Evolutionary conservation across 2,329 filamentous ascomycete genomes (phyloP).

Genomic region (Lizonia empirigonia): DNA sequence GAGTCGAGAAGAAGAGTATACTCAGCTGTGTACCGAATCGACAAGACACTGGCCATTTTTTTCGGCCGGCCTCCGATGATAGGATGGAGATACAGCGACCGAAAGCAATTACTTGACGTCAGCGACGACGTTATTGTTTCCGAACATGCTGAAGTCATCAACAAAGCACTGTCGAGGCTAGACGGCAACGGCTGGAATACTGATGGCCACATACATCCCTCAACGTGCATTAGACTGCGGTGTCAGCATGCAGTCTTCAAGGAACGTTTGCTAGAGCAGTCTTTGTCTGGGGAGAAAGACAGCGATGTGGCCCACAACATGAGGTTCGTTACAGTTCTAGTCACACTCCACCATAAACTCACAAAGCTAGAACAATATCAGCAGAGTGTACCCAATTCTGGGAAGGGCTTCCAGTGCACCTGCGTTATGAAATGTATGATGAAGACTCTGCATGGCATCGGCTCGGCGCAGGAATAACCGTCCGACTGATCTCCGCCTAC

Average conservation of each 20-base stretch:
- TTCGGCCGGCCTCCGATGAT: slow-evolving; percentile 47
- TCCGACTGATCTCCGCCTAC: slow-evolving; percentile 40
- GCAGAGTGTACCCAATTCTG: slow-evolving; percentile 35
- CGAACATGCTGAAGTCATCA: slow-evolving; percentile 32
- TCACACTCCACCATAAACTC: neutral
- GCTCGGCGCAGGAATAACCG: slow-evolving; percentile 29
- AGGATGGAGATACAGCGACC: slow-evolving; percentile 41
- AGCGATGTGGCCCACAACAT: slow-evolving; percentile 37
- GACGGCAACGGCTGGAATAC: slow-evolving; percentile 43
- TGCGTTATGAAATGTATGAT: slow-evolving; percentile 44
- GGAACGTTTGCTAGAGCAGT: slow-evolving; percentile 41
- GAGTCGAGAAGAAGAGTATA: slow-evolving; percentile 40
- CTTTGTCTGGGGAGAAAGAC: slow-evolving; percentile 40
- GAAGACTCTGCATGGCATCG: slow-evolving; percentile 39
- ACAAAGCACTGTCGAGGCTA: slow-evolving; percentile 34
- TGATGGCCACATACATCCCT: slow-evolving; percentile 32
- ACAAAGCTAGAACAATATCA: slow-evolving; percentile 33
- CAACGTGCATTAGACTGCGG: slow-evolving; percentile 37
- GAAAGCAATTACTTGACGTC: slow-evolving; percentile 39
- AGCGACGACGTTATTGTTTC: slow-evolving; percentile 35
- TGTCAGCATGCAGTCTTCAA: slow-evolving; percentile 37
- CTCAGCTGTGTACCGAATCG: slow-evolving; percentile 37
- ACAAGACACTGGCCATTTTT: slow-evolving; percentile 44
- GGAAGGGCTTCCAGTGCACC: slow-evolving; percentile 37
- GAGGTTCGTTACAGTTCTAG: slow-evolving; percentile 26